Percentiles rank a stretch among this genome's conserved stretches.
Evolutionary conservation across 225 moss, liverwort and hornwort species (phyloP).

Genomic region (Ulota crispa): DNA sequence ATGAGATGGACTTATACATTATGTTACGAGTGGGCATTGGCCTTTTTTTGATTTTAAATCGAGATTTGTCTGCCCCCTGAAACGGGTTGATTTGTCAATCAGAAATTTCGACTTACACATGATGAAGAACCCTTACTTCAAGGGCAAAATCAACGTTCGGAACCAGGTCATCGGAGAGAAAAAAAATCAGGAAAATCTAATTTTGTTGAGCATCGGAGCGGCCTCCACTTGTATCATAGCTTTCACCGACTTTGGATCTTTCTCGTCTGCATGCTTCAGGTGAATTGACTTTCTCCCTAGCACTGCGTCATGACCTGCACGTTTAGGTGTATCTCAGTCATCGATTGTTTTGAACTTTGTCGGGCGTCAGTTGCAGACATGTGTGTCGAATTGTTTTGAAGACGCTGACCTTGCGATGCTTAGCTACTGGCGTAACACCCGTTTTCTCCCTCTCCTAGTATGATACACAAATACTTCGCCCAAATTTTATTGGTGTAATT

Average conservation of each 20-base stretch:
- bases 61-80: slow-evolving; percentile 24
- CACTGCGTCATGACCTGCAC: slow-evolving; percentile 14
- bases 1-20: not conserved
- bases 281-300: slow-evolving; percentile 12
- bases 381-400: not conserved
- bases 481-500: not conserved
- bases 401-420: not conserved
- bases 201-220: slow-evolving; percentile 92
- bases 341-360: slow-evolving; percentile 23
- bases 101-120: slow-evolving; percentile 29
- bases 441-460: not conserved
- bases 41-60: not conserved
- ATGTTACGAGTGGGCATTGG: not conserved
- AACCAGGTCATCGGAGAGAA: slow-evolving; percentile 42
- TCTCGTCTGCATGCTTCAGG: slow-evolving; percentile 93
- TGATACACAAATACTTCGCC: not conserved
- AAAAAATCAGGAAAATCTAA: slow-evolving; percentile 79
- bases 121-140: slow-evolving; percentile 39
- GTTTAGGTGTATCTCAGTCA: not conserved
- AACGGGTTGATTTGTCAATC: slow-evolving; percentile 23
- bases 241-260: slow-evolving; percentile 98
- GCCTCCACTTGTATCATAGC: slow-evolving; percentile 88
- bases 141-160: slow-evolving; percentile 32
- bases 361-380: not conserved
- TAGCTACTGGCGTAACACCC: not conserved